Base-by-base conservation (phyloP, 805 yeast species). In the Ogataea ramenticola region DNA sequence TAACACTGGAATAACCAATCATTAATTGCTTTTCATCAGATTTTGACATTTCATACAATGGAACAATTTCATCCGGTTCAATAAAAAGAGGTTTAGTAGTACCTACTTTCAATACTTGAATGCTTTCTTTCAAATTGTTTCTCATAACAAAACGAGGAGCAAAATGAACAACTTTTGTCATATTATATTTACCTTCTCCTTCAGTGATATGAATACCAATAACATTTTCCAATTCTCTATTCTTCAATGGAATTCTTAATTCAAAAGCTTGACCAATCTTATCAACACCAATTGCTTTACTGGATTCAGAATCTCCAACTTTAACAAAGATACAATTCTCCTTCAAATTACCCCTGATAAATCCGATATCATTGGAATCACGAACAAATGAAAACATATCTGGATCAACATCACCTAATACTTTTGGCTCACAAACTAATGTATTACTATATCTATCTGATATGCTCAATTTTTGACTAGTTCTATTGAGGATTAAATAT, bases 181-280 rank as follows among this genome's bases (percentile, higher is more conserved):
- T 58, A 43, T 78, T 74, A 60, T 86, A 91, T 47, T 80, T 80
- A 2, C 97, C 98, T 49, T 79, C 80, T 17, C 98, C 99, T 52
- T 89, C 97, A 0, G 74, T 62, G 12, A 87, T 77, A 26, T 76
- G 70, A 24, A 90, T 63, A 14, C 98, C 98, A 12, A 90, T 65
- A 55, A 84, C 80, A 47, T 79, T 77, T 54, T 89, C 96, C 3
- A 57, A 58, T 54, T 61, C 78, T 60, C 60, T 74, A 12, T 74
- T 75, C 34, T 70, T 65, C 1, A 78, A 52, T 32, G 75, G 75
- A 4, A 71, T 67, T 20, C 58, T 61, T 3, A 70, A 62, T 36
- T 75, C 96, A 36, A 75, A 72, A 1, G 80, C 69, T 50, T 89
- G 91, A 0, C 99, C 99, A 44, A 91, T 74, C 3, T 96, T 95